Evolutionary conservation across 2,329 filamentous ascomycete species (phyloP).

Genomic region (Juglanconis juglandina): DNA sequence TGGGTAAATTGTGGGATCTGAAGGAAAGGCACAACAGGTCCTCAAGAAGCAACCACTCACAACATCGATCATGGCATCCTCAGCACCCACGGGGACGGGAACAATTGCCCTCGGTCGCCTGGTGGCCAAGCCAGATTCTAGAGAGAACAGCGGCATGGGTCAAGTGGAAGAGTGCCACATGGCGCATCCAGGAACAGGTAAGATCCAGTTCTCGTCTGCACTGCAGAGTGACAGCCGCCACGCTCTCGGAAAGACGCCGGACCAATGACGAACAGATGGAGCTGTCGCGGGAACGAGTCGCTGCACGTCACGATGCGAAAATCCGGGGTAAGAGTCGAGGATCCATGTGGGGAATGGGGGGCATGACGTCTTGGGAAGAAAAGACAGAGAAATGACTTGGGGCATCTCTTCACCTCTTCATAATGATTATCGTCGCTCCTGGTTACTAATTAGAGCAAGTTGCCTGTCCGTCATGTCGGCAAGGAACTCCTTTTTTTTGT

Average conservation of each 20-base stretch:
- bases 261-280: not conserved
- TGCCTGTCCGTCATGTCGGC: too few species aligned
- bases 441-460: too few species aligned
- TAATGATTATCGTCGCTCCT: not conserved
- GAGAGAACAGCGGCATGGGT: not conserved
- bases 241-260: not conserved
- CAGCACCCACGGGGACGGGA: too few species aligned
- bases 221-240: not conserved
- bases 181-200: slow-evolving; percentile 4
- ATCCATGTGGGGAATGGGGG: slow-evolving; percentile 8
- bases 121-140: not conserved
- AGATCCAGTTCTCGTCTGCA: not conserved
- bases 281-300: not conserved
- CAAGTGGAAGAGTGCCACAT: slow-evolving; percentile 6
- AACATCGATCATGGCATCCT: too few species aligned
- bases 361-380: slow-evolving; percentile 3
- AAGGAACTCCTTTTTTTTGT: too few species aligned
- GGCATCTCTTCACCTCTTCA: too few species aligned
- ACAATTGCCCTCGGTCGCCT: not conserved
- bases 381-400: not conserved
- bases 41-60: too few species aligned
- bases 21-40: too few species aligned
- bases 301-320: slow-evolving; percentile 11
- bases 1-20: too few species aligned
- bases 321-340: slow-evolving; percentile 14